Evolutionary conservation across 2,329 filamentous ascomycete genomes (phyloP).

Genomic region (Cercospora nicotianae): DNA sequence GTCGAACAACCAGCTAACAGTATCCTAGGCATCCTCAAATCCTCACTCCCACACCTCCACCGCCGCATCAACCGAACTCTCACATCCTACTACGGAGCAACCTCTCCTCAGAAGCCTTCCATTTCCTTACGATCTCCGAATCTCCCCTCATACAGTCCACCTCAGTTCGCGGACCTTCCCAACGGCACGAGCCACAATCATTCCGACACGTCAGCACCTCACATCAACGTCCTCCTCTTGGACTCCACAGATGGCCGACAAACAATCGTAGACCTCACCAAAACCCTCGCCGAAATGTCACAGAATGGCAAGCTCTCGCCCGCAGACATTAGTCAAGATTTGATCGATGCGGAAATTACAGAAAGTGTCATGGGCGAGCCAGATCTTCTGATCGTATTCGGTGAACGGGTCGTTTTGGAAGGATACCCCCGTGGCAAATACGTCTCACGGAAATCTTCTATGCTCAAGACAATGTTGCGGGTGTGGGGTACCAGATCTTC

Average conservation of each 20-base stretch:
- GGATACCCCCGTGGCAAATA: conserved; percentile 98
- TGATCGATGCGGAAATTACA: conserved; percentile 85
- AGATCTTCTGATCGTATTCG: conserved; percentile 84
- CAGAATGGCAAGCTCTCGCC: conserved; percentile 81
- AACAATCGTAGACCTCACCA: conserved; percentile 91
- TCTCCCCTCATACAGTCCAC: conserved; percentile 58
- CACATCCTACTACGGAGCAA: conserved; percentile 78
- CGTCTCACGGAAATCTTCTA: conserved; percentile 90
- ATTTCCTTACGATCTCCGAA: conserved; percentile 74
- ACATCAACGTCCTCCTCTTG: conserved; percentile 71
- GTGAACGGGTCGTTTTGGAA: conserved; percentile 76
- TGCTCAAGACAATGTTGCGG: conserved; percentile 46
- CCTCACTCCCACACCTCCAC: conserved; percentile 82
- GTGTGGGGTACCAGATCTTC: conserved; percentile 93
- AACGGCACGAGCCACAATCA: conserved; percentile 39
- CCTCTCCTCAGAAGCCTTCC: conserved; percentile 60
- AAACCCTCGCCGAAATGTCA: conserved; percentile 91
- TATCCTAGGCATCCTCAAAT: conserved; percentile 75
- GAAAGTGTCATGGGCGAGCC: conserved; percentile 81
- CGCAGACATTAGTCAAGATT: conserved; percentile 77
- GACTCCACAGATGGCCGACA: conserved; percentile 87
- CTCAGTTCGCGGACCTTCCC: conserved; percentile 30
- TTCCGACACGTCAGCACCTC: conserved; percentile 35
- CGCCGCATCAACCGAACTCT: conserved; percentile 76
- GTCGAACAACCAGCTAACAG: conserved; percentile 3